These are phyloP conservation scores for Plasmodium vinckei DNA, from an alignment of 169 alveolate genomes.

Conservation along the genomic window DNA sequence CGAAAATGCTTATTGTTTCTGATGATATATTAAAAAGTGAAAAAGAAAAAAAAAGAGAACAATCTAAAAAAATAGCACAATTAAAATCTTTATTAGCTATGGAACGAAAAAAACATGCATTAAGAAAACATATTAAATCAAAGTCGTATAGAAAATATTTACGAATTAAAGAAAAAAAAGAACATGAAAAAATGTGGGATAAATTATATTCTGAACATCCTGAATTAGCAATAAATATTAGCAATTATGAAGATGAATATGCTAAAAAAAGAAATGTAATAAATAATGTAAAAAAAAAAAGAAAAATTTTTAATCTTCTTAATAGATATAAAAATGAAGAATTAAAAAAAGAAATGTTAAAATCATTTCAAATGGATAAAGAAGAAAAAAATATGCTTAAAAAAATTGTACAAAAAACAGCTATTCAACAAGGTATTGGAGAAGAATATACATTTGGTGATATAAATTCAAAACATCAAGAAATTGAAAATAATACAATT, in stretches of 20 bases:
- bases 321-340: constrained; percentile 66
- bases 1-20: constrained; percentile 44
- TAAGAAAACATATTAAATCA: constrained; percentile 46
- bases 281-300: constrained; percentile 54
- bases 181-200: constrained; percentile 37
- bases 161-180: constrained; percentile 46
- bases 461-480: not conserved
- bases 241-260: constrained; percentile 52
- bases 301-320: constrained; percentile 31
- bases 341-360: constrained; percentile 37
- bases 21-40: constrained; percentile 41
- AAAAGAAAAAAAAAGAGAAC: constrained; percentile 44
- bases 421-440: not conserved
- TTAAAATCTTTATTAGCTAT: constrained; percentile 11
- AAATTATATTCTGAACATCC: constrained; percentile 39
- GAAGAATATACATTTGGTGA: not conserved
- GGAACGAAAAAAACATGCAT: constrained; percentile 26
- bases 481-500: not conserved
- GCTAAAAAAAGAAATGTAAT: constrained; percentile 62
- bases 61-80: constrained; percentile 31
- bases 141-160: constrained; percentile 49
- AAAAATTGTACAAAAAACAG: constrained; percentile 26
- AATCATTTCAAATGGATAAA: constrained; percentile 35
- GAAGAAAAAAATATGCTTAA: constrained; percentile 55
- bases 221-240: constrained; percentile 13